Percentiles rank a stretch among this genome's conserved stretches.
These are phyloP conservation scores for Sporothrix schenckii DNA, from an alignment of 2,329 filamentous ascomycete species.

Conservation along the genomic window DNA sequence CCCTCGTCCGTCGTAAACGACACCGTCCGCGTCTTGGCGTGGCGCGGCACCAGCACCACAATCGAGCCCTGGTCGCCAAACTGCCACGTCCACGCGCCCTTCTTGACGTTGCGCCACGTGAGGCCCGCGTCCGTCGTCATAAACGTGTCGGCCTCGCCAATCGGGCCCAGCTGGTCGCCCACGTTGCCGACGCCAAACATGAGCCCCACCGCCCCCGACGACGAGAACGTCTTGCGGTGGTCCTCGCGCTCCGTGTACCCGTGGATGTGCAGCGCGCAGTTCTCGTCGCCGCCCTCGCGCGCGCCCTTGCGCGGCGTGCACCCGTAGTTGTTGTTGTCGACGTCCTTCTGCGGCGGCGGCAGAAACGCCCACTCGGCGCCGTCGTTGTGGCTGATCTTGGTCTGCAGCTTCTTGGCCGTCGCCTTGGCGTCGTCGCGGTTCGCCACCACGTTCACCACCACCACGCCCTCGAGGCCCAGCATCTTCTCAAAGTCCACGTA, in stretches of 20 bases:
- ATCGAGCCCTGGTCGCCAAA: conserved; percentile 95
- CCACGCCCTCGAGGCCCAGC: conserved; percentile 85
- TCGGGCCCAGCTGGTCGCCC: conserved; percentile 64
- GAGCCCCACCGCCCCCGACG: conserved; percentile 81
- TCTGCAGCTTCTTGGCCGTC: conserved; percentile 77
- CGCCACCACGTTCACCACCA: conserved; percentile 79
- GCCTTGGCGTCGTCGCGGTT: conserved; percentile 64
- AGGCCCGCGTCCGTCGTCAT: conserved; percentile 90
- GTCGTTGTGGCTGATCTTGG: conserved; percentile 95
- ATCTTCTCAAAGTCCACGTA: conserved; percentile 98
- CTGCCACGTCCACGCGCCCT: conserved; percentile 89
- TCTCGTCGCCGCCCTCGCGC: conserved; percentile 59
- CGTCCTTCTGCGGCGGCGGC: conserved; percentile 69
- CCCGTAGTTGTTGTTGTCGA: conserved; percentile 69
- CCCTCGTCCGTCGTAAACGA: conserved; percentile 66
- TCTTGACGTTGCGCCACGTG: conserved; percentile 81
- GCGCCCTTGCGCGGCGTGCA: conserved; percentile 52
- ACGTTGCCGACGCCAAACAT: conserved; percentile 94
- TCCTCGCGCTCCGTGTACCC: conserved; percentile 91
- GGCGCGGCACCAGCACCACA: conserved; percentile 80
- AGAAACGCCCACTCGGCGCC: conserved; percentile 84
- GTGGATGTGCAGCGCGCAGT: conserved; percentile 89
- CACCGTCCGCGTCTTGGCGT: conserved; percentile 65
- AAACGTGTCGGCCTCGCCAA: conserved; percentile 81
- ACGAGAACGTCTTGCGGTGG: conserved; percentile 82